phyloP scores from a whole-genome alignment of 2,329 filamentous ascomycete species.

The Ceratocystis destructans region DNA sequence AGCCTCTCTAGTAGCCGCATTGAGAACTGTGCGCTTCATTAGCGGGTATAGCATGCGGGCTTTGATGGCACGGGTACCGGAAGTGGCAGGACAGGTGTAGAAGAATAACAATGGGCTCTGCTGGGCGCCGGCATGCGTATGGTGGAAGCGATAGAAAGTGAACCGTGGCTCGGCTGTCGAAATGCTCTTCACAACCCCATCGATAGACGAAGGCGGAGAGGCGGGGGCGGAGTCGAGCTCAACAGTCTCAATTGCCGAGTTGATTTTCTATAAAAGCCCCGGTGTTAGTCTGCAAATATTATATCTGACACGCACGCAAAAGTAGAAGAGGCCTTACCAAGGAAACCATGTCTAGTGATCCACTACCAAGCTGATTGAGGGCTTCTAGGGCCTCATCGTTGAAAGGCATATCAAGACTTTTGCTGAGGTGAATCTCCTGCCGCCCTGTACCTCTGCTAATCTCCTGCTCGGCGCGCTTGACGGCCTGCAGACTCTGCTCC shows the following conservation, averaged over 20 bases:
- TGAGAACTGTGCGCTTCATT: constrained; percentile 52
- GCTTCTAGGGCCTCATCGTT: constrained; percentile 51
- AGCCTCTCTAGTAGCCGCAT: constrained; percentile 50
- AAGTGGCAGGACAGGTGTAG: constrained; percentile 61
- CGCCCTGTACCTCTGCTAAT: constrained; percentile 54
- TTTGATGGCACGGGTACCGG: constrained; percentile 56
- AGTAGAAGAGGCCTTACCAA: constrained; percentile 37
- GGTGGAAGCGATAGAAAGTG: constrained; percentile 58
- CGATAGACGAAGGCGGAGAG: constrained; percentile 39
- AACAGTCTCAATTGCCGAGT: constrained; percentile 54
- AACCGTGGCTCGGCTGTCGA: constrained; percentile 58
- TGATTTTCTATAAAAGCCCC: constrained; percentile 46
- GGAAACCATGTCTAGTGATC: constrained; percentile 44
- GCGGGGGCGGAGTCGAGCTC: constrained; percentile 44
- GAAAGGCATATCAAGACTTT: constrained; percentile 44
- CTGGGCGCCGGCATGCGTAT: constrained; percentile 40
- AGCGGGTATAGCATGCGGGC: constrained; percentile 74
- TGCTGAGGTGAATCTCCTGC: constrained; percentile 46
- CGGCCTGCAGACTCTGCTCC: constrained; percentile 55
- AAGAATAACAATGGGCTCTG: constrained; percentile 58
- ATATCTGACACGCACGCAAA: not conserved
- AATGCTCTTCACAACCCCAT: constrained; percentile 44
- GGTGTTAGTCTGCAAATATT: not conserved
- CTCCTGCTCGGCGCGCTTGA: constrained; percentile 62
- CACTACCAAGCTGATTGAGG: constrained; percentile 44